Percentiles rank a stretch among this genome's conserved stretches.
Conservation (phyloP, 805 yeast species). For the Lachancea meyersii region DNA sequence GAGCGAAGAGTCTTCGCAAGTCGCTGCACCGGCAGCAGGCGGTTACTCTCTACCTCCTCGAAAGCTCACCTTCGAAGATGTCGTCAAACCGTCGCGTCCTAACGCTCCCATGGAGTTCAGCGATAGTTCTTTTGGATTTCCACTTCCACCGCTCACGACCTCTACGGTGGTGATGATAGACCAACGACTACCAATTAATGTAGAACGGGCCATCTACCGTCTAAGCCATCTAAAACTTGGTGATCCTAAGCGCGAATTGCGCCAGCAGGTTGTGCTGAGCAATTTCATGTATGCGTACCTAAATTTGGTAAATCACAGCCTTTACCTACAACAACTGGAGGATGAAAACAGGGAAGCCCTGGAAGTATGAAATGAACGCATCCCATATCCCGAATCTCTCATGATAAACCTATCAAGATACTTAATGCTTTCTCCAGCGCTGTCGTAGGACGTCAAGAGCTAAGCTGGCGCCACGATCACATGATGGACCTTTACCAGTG, state of each 20-base stretch:
- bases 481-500: no score
- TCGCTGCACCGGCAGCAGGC: slow-evolving; percentile 2
- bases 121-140: slow-evolving; percentile 84
- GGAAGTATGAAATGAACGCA: slow-evolving; percentile 9
- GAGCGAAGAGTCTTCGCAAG: not conserved
- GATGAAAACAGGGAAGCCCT: slow-evolving; percentile 24
- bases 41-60: slow-evolving; percentile 23
- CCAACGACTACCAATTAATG: slow-evolving; percentile 86
- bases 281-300: slow-evolving; percentile 97
- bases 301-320: slow-evolving; percentile 87
- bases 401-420: no score
- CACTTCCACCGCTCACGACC: slow-evolving; percentile 71
- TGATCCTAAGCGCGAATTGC: slow-evolving; percentile 82
- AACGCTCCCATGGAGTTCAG: slow-evolving; percentile 55
- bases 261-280: slow-evolving; percentile 87
- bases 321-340: slow-evolving; percentile 61
- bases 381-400: no score
- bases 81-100: slow-evolving; percentile 37
- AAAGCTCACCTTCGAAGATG: slow-evolving; percentile 33
- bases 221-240: slow-evolving; percentile 89
- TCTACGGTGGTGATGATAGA: slow-evolving; percentile 77
- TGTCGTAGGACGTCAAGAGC: no score
- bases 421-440: no score
- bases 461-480: no score
- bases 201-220: slow-evolving; percentile 91